Percentiles rank a stretch among this genome's conserved stretches.
Conservation (phyloP, 2,329 filamentous ascomycete species). For the Bipolaris bicolor region DNA sequence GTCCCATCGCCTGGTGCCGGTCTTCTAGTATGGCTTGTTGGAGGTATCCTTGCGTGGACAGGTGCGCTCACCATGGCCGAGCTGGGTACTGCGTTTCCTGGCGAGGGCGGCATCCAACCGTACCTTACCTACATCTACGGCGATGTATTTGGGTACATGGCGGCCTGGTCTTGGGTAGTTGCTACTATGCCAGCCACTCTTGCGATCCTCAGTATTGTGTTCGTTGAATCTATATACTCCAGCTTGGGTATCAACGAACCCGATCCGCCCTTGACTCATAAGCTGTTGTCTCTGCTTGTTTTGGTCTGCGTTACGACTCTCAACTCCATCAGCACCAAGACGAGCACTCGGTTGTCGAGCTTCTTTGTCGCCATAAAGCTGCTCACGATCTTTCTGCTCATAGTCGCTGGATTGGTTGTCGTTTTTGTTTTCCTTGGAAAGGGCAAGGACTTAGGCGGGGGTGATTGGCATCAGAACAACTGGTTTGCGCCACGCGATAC, state of each 20-base stretch:
- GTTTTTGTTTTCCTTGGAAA: constrained; percentile 38
- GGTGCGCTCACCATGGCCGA: constrained; percentile 68
- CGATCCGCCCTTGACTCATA: constrained; percentile 52
- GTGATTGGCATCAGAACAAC: constrained; percentile 41
- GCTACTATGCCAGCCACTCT: constrained; percentile 70
- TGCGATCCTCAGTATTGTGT: constrained; percentile 68
- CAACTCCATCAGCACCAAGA: constrained; percentile 55
- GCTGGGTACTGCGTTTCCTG: constrained; percentile 67
- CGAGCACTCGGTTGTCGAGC: constrained; percentile 48
- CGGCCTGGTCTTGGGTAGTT: constrained; percentile 70
- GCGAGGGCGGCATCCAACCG: constrained; percentile 69
- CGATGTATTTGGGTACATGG: constrained; percentile 65
- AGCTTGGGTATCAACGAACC: constrained; percentile 65
- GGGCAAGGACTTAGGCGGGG: constrained; percentile 40
- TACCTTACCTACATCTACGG: constrained; percentile 68
- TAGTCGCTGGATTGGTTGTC: constrained; percentile 44
- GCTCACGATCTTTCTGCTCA: constrained; percentile 42
- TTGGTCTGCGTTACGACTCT: constrained; percentile 48
- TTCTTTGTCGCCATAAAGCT: constrained; percentile 50
- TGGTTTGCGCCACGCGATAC: constrained; percentile 44
- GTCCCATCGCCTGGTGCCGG: constrained; percentile 67
- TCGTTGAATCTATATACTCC: constrained; percentile 54
- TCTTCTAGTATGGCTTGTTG: constrained; percentile 66
- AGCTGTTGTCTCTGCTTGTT: constrained; percentile 48
- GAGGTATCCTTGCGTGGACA: constrained; percentile 68